Percentiles rank a stretch among this genome's conserved stretches.
Conservation (phyloP, 768 basidiomycete genomes). For the Phylloporus sp. region DNA sequence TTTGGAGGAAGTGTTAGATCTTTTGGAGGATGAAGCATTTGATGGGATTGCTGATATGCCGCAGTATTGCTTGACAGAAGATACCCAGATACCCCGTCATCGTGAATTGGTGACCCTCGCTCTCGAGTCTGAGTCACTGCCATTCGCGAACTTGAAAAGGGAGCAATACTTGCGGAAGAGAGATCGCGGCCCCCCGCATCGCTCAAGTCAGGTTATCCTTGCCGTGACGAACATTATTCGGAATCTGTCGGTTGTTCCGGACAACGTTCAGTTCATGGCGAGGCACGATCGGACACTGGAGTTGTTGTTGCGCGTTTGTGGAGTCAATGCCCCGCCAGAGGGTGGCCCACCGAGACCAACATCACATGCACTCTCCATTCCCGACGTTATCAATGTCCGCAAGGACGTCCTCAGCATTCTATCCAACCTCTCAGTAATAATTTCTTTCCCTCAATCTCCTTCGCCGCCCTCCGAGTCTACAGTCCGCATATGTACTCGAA, state of each 20-base stretch:
- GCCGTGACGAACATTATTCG: slow-evolving; percentile 77
- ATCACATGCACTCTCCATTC: slow-evolving; percentile 60
- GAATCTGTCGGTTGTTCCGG: slow-evolving; percentile 72
- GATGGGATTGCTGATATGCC: slow-evolving; percentile 38
- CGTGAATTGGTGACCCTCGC: slow-evolving; percentile 58
- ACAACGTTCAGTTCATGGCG: slow-evolving; percentile 68
- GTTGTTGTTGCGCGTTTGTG: slow-evolving; percentile 66
- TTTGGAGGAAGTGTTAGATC: slow-evolving; percentile 80
- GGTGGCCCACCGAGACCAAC: slow-evolving; percentile 36
- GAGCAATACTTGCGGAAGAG: slow-evolving; percentile 49
- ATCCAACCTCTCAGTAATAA: slow-evolving; percentile 50
- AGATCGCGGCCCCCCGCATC: slow-evolving; percentile 55
- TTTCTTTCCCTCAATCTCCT: slow-evolving; percentile 43
- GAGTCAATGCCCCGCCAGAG: slow-evolving; percentile 37
- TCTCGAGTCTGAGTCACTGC: slow-evolving; percentile 52
- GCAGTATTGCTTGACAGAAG: slow-evolving; percentile 26
- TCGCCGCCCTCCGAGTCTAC: slow-evolving; percentile 39
- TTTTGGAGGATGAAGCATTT: slow-evolving; percentile 82
- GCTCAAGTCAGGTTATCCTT: slow-evolving; percentile 60
- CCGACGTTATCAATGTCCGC: slow-evolving; percentile 69
- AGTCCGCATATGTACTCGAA: slow-evolving; percentile 48
- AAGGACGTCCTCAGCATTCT: slow-evolving; percentile 75
- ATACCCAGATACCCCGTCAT: slow-evolving; percentile 53
- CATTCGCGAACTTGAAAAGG: slow-evolving; percentile 53
- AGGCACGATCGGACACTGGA: slow-evolving; percentile 61